Evolutionary conservation across 2,329 filamentous ascomycete species (phyloP).

Genomic region (Alternaria sp.): DNA sequence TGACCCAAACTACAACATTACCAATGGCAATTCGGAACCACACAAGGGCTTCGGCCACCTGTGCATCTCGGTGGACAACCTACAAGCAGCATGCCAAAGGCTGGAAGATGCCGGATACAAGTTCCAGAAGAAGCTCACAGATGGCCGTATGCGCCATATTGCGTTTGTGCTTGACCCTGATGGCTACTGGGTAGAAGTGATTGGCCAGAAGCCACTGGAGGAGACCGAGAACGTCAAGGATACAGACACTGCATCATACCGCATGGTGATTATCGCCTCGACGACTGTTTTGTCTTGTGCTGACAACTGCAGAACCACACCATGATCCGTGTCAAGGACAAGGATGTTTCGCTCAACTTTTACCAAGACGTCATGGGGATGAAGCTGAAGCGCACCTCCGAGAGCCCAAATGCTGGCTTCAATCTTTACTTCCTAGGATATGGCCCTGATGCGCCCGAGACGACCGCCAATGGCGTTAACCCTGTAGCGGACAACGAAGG

Average conservation of each 20-base stretch:
- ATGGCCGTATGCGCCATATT: conserved; percentile 76
- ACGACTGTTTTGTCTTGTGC: neutral
- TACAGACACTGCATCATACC: conserved; percentile 79
- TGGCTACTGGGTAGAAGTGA: conserved; percentile 75
- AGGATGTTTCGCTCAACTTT: conserved; percentile 58
- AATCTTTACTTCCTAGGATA: conserved; percentile 95
- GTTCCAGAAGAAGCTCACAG: conserved; percentile 93
- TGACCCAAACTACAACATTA: conserved; percentile 79
- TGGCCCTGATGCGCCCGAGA: conserved; percentile 57
- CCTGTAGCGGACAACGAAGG: conserved; percentile 77
- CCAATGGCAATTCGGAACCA: conserved; percentile 91
- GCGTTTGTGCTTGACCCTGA: conserved; percentile 92
- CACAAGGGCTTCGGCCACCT: conserved; percentile 86
- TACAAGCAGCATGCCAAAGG: conserved; percentile 88
- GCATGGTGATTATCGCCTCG: conserved; percentile 58
- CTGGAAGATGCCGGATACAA: conserved; percentile 89
- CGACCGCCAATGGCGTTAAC: conserved; percentile 64
- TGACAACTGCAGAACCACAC: conserved; percentile 73
- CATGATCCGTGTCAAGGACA: conserved; percentile 89
- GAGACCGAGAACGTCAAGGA: conserved; percentile 74
- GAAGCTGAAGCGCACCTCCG: conserved; percentile 76
- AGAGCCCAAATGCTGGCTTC: conserved; percentile 76
- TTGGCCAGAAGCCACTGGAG: conserved; percentile 75
- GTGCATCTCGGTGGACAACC: conserved; percentile 72
- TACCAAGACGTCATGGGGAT: conserved; percentile 85